Base-by-base conservation (phyloP, 352 stramenopile genomes). In the Thraustochytrium striatum region DNA sequence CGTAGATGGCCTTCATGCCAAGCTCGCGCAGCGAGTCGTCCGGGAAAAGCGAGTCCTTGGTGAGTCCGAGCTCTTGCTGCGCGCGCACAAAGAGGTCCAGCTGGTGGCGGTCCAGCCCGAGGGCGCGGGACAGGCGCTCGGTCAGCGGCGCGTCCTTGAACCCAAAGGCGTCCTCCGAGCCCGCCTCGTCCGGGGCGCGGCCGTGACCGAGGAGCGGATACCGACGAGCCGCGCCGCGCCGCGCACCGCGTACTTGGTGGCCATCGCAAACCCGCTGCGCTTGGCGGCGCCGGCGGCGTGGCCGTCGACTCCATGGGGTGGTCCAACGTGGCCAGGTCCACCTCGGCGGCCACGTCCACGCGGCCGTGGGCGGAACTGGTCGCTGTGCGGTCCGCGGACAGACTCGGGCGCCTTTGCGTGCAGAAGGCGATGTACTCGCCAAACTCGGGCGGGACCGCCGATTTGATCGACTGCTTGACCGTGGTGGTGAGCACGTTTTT, bases 361-460 rank as follows among this genome's bases (percentile, higher is more conserved):
- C 65, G 65, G 1, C 65, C 65, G 30, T 75, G 65, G 41, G 43
- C 65, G 65, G 3, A 75, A 68, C 39, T 62, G 52, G 50, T 75
- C 65, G 5, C n/a, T 28, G 7, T 25, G 32, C 8, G 43, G 47
- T 25, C 16, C 0, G 38, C 59, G 59, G 30, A 75, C 5, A 30
- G 28, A 21, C 1, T 21, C n/a, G 13, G 65, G 65, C 50, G 52
- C 39, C 11, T 70, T 5, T 30, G 7, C 5, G 25, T 75, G 65
- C 65, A 75, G 30, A 75, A 75, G 50, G 65, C 41, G 41, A 75
- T 62, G 13, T 75, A 75, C 1, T 75, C 65, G 28, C 65, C 65
- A 32, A 75, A 75, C 52, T 75, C 65, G 52, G 65, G 65, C 16
- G 65, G 65, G 7, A 75, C 41, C 28, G 65, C 65, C 9, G 65